Evolutionary conservation across 768 basidiomycete species (phyloP), one percentile per base, ranked within the genome.

Genomic region (Suillus americanus): DNA sequence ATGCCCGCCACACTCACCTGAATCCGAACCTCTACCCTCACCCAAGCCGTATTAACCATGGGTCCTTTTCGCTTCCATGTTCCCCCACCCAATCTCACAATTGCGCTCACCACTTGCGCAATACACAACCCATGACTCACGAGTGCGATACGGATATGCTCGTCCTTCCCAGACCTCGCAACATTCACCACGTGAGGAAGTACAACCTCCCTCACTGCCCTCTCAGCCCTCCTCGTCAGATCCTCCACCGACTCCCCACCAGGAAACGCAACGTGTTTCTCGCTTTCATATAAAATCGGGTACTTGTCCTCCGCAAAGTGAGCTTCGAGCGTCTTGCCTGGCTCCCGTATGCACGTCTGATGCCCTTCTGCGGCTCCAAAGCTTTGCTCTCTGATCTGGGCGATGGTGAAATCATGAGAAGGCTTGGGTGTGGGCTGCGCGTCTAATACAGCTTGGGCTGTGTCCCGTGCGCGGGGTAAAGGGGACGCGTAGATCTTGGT

Each of bases 101-200:
- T 73, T 43, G 82, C 82, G 38, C 79, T 78, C 5, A 90, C 71
- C 18, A 89, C 73, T 74, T 89, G 86, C 35, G 76, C 78, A 54
- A 93, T 89, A 73, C 87, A 88, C 28, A 91, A 69, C 0, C 92
- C 90, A 73, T 94, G 92, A 74, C 91, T 91, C 55, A 92, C 86
- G 41, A 93, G 69, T 1, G 85, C 90, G 33, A 92, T 72, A 66
- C 88, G 89, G 33, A 92, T 72, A 66, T 88, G 89, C 40, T 79
- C 78, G 45, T 76, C 69, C 63, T 63, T 74, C 45, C 78, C 77
- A 23, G 77, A 73, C 64, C 77, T 77, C 25, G 78, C 77, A 1
- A 79, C 80, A n/a, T 79, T 70, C 73, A 74, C 65, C n/a, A 92
- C 74, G 67, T 88, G 82, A 3, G 87, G 84, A 69, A 89, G 69